Conservation (phyloP, 2,329 filamentous ascomycete genomes). For the Alternaria angustiovoidea region DNA sequence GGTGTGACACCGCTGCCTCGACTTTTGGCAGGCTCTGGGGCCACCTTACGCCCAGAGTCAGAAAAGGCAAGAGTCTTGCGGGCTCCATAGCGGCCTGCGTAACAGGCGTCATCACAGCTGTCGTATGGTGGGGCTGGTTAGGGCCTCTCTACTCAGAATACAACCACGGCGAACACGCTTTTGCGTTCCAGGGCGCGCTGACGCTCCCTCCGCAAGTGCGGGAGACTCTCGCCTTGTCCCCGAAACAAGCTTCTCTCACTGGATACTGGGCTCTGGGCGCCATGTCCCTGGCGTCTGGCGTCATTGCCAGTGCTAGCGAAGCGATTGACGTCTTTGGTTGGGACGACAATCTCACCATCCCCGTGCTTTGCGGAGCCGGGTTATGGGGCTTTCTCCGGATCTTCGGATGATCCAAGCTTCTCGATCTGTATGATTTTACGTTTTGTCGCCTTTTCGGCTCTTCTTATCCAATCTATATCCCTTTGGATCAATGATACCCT, state of each 20-base stretch:
- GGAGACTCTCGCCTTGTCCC: slow-evolving; percentile 67
- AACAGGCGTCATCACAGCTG: slow-evolving; percentile 83
- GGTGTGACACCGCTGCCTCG: slow-evolving; percentile 97
- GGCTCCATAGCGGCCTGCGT: slow-evolving; percentile 85
- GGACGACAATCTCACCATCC: slow-evolving; percentile 98
- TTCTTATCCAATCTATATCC: slow-evolving; percentile 12
- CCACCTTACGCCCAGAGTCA: slow-evolving; percentile 83
- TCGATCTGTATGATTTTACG: slow-evolving; percentile 3
- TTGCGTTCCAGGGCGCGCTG: slow-evolving; percentile 83
- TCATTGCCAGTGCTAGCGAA: slow-evolving; percentile 88
- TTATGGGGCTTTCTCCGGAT: slow-evolving; percentile 91
- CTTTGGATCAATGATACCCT: slow-evolving; percentile 24
- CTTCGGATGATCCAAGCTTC: slow-evolving; percentile 64
- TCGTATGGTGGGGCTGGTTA: slow-evolving; percentile 87
- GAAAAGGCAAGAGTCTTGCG: slow-evolving; percentile 88
- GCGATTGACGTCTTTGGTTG: slow-evolving; percentile 89
- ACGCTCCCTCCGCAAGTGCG: slow-evolving; percentile 70
- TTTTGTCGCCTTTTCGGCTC: slow-evolving; percentile 20
- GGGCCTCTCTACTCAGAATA: slow-evolving; percentile 62
- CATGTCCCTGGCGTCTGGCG: slow-evolving; percentile 86
- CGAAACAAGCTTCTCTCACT: slow-evolving; percentile 67
- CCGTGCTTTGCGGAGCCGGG: slow-evolving; percentile 84
- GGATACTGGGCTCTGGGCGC: slow-evolving; percentile 78
- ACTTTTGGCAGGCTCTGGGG: slow-evolving; percentile 93
- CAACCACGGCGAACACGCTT: slow-evolving; percentile 62